A percentile compares a stretch with the other conserved stretches of the same genome.
phyloP scores from a whole-genome alignment of 345 rosid genomes.

The Reutealis trisperma region DNA sequence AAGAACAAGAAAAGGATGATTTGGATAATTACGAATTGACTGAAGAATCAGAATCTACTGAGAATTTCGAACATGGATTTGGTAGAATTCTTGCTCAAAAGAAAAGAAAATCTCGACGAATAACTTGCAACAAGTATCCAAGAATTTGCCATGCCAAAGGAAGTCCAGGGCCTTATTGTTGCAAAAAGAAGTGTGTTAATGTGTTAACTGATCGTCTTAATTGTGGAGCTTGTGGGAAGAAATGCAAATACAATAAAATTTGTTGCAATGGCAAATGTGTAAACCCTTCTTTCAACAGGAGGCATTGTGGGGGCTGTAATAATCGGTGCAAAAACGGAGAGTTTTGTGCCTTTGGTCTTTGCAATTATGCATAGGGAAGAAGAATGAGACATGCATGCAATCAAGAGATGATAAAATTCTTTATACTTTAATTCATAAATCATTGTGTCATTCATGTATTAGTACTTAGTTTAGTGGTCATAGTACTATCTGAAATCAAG shows the following conservation, averaged over 20 bases:
- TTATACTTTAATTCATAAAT: too few species aligned
- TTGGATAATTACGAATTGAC: neutral
- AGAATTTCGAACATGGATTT: neutral
- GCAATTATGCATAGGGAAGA: constrained; percentile 35
- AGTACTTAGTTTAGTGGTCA: too few species aligned
- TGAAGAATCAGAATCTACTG: neutral
- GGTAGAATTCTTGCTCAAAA: constrained; percentile 4
- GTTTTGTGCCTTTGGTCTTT: constrained; percentile 38
- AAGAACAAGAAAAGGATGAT: neutral
- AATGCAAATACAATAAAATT: constrained; percentile 41
- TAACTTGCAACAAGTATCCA: constrained; percentile 25
- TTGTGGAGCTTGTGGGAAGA: constrained; percentile 44
- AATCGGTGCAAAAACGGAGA: constrained; percentile 31
- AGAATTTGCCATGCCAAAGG: constrained; percentile 28
- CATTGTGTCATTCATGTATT: too few species aligned
- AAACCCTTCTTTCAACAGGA: constrained; percentile 30
- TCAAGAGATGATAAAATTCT: too few species aligned
- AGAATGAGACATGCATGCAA: neutral
- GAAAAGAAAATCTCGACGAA: neutral
- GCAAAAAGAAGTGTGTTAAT: constrained; percentile 40
- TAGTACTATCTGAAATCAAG: too few species aligned
- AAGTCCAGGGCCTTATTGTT: constrained; percentile 41
- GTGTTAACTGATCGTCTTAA: constrained; percentile 24
- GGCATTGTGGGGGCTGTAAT: constrained; percentile 38
- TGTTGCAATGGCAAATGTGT: constrained; percentile 52